These are phyloP conservation scores for Colletotrichum higginsianum DNA, from an alignment of 2,329 filamentous ascomycete genomes.

Conservation along the genomic window DNA sequence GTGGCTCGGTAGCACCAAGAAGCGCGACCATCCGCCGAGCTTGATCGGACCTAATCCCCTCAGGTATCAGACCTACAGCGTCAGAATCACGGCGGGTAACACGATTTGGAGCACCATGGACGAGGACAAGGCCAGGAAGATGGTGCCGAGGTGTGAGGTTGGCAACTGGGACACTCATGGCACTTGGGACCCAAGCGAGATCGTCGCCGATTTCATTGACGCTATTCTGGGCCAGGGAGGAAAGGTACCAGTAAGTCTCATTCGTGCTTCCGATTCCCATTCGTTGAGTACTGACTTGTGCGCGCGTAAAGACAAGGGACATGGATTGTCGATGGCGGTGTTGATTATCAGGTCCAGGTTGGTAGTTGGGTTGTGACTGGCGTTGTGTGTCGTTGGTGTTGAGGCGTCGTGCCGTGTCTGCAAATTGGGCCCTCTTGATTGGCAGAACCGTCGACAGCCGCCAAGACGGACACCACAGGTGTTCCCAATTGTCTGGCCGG, in stretches of 20 bases:
- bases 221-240: background rate
- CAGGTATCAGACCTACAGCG: background rate
- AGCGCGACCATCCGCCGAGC: background rate
- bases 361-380: too few relatives aligned
- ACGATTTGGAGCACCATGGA: background rate
- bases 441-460: too few relatives aligned
- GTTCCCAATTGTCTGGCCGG: slow-evolving; percentile 33
- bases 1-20: background rate
- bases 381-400: too few relatives aligned
- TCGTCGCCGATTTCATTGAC: background rate
- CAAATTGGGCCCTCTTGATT: too few relatives aligned
- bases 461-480: too few relatives aligned
- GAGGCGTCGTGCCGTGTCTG: too few relatives aligned
- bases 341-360: too few relatives aligned
- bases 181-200: slow-evolving; percentile 1
- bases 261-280: background rate
- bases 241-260: background rate
- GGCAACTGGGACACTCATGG: slow-evolving; percentile 6
- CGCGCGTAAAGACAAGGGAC: background rate
- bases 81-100: background rate
- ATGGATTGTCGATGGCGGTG: background rate
- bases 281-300: background rate
- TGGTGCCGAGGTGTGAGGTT: slow-evolving; percentile 1
- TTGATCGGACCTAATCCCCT: background rate
- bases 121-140: slow-evolving; percentile 3